Evolutionary conservation across 345 rosid species (phyloP).

Genomic region (Toxicodendron radicans): DNA sequence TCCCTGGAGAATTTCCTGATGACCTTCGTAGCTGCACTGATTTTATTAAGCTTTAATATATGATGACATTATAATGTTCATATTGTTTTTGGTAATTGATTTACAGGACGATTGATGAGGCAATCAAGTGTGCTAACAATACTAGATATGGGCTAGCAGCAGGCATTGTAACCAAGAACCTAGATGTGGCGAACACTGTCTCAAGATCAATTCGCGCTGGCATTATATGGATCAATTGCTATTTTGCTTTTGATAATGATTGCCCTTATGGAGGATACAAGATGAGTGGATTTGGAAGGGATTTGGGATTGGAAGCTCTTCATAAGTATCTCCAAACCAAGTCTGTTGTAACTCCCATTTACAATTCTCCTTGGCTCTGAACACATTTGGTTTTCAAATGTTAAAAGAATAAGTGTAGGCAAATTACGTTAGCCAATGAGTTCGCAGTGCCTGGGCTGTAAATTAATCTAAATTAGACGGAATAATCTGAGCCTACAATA

Average conservation of each 20-base stretch:
- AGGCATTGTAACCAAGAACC: conserved; percentile 61
- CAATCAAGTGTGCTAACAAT: conserved; percentile 57
- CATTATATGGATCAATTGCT: conserved; percentile 70
- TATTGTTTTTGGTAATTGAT: not conserved
- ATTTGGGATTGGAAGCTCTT: conserved; percentile 60
- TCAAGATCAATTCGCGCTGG: conserved; percentile 75
- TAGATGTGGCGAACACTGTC: conserved; percentile 65
- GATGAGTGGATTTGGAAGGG: conserved; percentile 71
- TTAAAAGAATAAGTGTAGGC: not conserved
- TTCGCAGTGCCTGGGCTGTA: not conserved
- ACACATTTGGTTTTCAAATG: not conserved
- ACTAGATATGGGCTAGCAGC: conserved; percentile 78
- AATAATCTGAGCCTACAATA: no score
- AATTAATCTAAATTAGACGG: not conserved
- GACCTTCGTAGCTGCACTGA: not conserved
- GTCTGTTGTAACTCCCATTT: conserved; percentile 64
- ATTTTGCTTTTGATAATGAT: conserved; percentile 56
- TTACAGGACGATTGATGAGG: conserved; percentile 73
- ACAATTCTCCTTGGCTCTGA: conserved; percentile 72
- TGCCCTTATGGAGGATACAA: conserved; percentile 73
- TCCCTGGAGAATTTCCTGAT: not conserved
- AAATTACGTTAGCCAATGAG: not conserved
- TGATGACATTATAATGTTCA: no score
- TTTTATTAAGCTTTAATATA: not conserved
- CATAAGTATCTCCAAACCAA: conserved; percentile 61